Evolutionary conservation across 805 yeast species (phyloP), one percentile per base, ranked within the genome.

Genomic region (Gaillardinia entomophila): DNA sequence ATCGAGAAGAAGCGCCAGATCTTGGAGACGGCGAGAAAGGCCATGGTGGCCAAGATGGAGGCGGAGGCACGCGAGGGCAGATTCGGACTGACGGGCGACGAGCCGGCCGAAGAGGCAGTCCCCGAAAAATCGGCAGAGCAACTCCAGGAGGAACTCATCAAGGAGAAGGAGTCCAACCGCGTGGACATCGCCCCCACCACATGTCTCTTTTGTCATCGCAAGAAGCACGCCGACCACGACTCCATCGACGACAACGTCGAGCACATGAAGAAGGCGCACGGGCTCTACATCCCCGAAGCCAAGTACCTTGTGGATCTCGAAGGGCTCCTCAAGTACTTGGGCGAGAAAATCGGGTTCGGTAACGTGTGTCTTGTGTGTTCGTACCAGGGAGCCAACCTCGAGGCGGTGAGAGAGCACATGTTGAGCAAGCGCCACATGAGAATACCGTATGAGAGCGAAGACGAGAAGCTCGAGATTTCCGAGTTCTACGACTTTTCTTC

Each of bases 401-500:
- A 85, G 49, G 83, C 95, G 38, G 88, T 85, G 8, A 79, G 96
- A 45, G 92, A 86, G 27, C 99, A 92, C 57, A 81, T 87, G 83
- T 47, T 68, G 4, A 72, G 82, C 6, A 92, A 92, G 57, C 77
- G 87, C 36, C 99, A 92, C 57, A 82, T 90, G 63, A 75, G 77
- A 50, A 71, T 92, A 38, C 97, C 97, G 1, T 92, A 83, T 57
- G 97, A 92, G 48, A 59, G 77, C 0, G 81, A 77, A 33, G 81
- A 80, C 36, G 95, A 92, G 49, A 78, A 79, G 49, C 71, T 78
- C 30, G 82, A 80, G 49, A 69, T 90, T 27, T 73, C 88, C 0
- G 81, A 77, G 26, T 92, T 82, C 51, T 92, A 92, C 53, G 96
- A 90, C 53, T 89, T 86, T 60, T 66, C 80, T 3, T 70, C 85